Evolutionary conservation across 192 early-diverging fungal genomes (phyloP), one percentile per base, ranked within the genome.

Genomic region (Funneliformis mosseae): DNA sequence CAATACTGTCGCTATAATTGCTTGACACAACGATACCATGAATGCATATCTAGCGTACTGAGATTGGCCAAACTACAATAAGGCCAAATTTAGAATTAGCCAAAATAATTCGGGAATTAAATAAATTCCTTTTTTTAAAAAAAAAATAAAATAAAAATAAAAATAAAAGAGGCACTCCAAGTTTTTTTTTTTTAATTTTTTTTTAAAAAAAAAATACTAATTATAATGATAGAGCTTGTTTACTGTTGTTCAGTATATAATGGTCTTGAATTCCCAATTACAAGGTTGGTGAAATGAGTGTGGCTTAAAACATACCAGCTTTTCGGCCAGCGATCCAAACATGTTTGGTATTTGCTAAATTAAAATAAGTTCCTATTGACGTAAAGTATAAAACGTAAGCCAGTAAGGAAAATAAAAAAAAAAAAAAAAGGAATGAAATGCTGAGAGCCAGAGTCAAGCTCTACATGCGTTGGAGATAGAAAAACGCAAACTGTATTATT

Each of bases 1-100:
- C 38, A 93, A 83, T 27, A 82, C 82, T 27, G 89, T 79, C 48
- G 90, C 85, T 11, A 87, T 60, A 38, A 89, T 46, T n/a, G 89
- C 90, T 80, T 93, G 88, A 25, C 88, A 76, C 28, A 89, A 59
- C 48, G 83, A 86, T 66, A 78, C 78, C 11, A 63, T 80, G 28
- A 86, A 62, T 12, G 85, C 81, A 63, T 81, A 86, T 72, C 81
- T 67, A 72, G 83, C 79, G 78, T 83, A 83, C 43, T 59, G 68
- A 64, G 84, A 85, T 82, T 83, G 81, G 33, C 84, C 82, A 50
- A 81, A 79, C 84, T 85, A 23, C 11, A 46, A 45, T n/a, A 73
- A 46, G 0, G 23, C 7, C 23, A 38, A 33, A 16, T 14, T 11
- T 5, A 38, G 5, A 69, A 41, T 68, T 38, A 33, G 46, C 16